Conservation (phyloP, 805 yeast species). For the Maudiozyma serrabonitensis region DNA sequence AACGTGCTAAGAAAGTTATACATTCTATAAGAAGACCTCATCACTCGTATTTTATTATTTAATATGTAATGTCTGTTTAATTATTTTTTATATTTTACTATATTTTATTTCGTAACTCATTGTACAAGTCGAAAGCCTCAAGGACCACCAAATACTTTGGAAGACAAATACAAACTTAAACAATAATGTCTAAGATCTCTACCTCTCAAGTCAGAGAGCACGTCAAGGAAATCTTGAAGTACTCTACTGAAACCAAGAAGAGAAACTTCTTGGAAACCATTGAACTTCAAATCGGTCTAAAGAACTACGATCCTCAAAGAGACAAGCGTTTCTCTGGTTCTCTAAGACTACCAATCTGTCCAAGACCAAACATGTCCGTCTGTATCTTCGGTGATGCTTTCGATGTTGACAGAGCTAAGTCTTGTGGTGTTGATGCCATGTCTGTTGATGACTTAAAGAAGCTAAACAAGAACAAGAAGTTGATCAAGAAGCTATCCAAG, state of each 20-base stretch:
- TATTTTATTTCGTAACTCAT: not conserved
- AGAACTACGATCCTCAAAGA: slow-evolving; percentile 99
- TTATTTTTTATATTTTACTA: not conserved
- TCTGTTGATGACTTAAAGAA: slow-evolving; percentile 99
- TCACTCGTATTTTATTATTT: no score
- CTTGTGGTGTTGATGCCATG: slow-evolving; percentile 98
- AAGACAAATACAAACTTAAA: slow-evolving; percentile 41
- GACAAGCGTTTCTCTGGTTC: slow-evolving; percentile 99
- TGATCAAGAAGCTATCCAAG: slow-evolving; percentile 99
- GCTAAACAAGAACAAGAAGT: slow-evolving; percentile 99
- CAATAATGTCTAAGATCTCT: slow-evolving; percentile 77
- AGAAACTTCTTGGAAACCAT: slow-evolving; percentile 99
- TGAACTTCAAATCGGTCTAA: slow-evolving; percentile 98
- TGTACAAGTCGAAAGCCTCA: slow-evolving; percentile 38
- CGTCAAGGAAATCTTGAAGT: slow-evolving; percentile 84
- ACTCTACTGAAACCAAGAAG: slow-evolving; percentile 94
- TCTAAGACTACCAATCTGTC: slow-evolving; percentile 94
- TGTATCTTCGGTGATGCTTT: slow-evolving; percentile 99
- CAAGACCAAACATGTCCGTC: slow-evolving; percentile 99
- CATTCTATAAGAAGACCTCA: no score
- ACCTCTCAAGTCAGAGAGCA: slow-evolving; percentile 91
- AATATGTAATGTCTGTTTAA: not conserved
- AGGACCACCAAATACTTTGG: slow-evolving; percentile 59
- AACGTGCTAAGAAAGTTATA: no score
- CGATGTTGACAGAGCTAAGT: slow-evolving; percentile 99